Base-by-base conservation (phyloP, 352 stramenopile species). In the Globisporangium orthogonon region DNA sequence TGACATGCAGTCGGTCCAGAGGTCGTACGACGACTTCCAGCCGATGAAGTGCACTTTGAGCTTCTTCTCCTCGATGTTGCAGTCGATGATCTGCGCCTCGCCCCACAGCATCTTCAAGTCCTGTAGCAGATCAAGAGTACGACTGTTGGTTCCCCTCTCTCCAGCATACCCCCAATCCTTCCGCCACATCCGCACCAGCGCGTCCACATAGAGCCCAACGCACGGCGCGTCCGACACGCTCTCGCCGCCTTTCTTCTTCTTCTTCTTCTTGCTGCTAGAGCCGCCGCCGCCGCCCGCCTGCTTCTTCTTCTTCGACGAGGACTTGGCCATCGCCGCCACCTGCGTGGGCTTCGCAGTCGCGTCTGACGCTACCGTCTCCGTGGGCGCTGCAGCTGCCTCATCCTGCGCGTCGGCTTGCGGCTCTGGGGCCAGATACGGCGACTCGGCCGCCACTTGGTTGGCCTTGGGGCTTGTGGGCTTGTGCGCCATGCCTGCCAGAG, bases 31-130 rank as follows among this genome's bases (percentile, higher is more conserved):
- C 52, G 83, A 74, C 46, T 61, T 74, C 66, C 73, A 92, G 29
- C 82, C 79, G 31, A 87, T 69, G 50, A 92, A 92, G 44, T 84
- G 76, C 52, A 92, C 78, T 52, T 76, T 76, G 56, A 92, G 75
- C 54, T 83, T 83, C 52, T 86, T 66, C 50, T 76, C 77, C 14
- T 49, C 65, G 4, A 75, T 37, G 52, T 90, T 76, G 58, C 78
- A 87, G 33, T 69, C 70, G 46, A 89, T 73, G 58, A 92, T 92
- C 54, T 74, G 71, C 43, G 78, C 82, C 56, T 88, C 73, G 7
- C 65, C 75, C 82, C 82, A 92, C 17, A 83, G 47, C 66, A 83
- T 84, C 49, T 89, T 87, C 61, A 70, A 78, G 60, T 92, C 82
- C 73, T 83, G 31, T 37, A 41, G n/a, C 14, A 23, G 23, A 23